Evolutionary conservation across 2,329 filamentous ascomycete genomes (phyloP), one percentile per base, ranked within the genome.

Genomic region (Tolypocladium amazonense): DNA sequence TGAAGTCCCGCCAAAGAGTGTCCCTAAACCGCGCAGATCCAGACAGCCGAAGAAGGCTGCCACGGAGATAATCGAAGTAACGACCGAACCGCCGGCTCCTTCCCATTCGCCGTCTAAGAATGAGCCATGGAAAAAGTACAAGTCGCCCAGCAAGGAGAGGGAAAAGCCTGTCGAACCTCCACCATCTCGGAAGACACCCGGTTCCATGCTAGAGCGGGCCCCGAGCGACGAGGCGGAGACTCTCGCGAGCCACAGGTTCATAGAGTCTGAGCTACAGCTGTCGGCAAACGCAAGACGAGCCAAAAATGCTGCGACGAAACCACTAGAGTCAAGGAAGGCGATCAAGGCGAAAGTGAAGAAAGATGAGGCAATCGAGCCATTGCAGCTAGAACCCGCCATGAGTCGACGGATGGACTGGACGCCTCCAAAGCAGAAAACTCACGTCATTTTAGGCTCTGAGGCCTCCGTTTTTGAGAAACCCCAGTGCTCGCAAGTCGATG

Each of bases 321-420:
- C 73, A 0, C 65, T 59, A 15, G 65, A 67, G 35, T 3, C 54
- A 18, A 58, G 61, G 60, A 64, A 58, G 52, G 20, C 55, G 30
- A 56, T 59, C 27, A 66, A 65, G 38, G 4, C 41, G n/a, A 61
- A 62, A 60, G 23, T 11, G 37, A 35, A 7, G 7, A 64, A 58
- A 54, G 63, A 35, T 59, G 67, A 60, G 61, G 72, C 23, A 20
- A 58, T 69, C n/a, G 73, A 74, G 56, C 67, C 74, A 0, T 64
- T 77, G 3, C 65, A 71, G 25, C 61, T 79, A 11, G 79, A 81
- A 57, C 71, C 69, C 54, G 88, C 87, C 9, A 69, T 81, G 33
- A 76, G 74, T 54, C 78, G 88, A 61, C 79, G 84, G 61, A 67
- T 74, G 18, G 79, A 86, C 60, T 92, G 88, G 89, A 92, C 89